Base-by-base conservation (phyloP, 2,329 filamentous ascomycete genomes). In the Pyrenochaeta sp. region DNA sequence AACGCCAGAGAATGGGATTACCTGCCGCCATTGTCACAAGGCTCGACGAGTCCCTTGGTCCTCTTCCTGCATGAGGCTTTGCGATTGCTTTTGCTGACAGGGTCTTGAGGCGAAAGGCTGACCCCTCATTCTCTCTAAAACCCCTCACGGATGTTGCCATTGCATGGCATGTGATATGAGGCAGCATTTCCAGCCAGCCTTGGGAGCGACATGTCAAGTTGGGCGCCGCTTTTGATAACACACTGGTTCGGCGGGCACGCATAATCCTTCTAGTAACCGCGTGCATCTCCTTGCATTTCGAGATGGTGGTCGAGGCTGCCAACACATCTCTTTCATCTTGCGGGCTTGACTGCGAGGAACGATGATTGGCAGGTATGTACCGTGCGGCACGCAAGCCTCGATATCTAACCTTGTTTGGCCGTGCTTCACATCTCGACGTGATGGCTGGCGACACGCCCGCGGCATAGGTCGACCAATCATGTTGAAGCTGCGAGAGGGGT, bases 271-370 rank as follows among this genome's bases (percentile, higher is more conserved):
- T 54, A 44, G 45, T 54, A 48, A 9, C 7, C 28, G 28, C 30
- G 7, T 47, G 45, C 45, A 36, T 34, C 45, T 47, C 28, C 45
- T 34, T 47, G 28, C 45, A 47, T 7, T 27, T 36, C 34, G 52
- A 58, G 48, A 54, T 32, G 48, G 46, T 58, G 48, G 48, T 56
- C 46, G 52, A 54, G 52, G 47, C 36, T 59, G 58, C 50, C 61
- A 58, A 45, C 58, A 62, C 54, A 60, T 37, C 32, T 47, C 27
- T 49, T 34, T 54, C 37, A 42, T 22, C 7, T 52, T 36, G 39
- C 42, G 50, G 52, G 42, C 51, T 28, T 49, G 3, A n/a, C 32
- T 56, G 51, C 53, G 45, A 34, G 39, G 19, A 44, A 24, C 30
- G 32, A 39, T 55, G 54, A 61, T 64, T 61, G 55, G 62, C 32